These are phyloP conservation scores for Conticribra guillardii DNA, from an alignment of 108 stramenopile species.

Conservation along the genomic window DNA sequence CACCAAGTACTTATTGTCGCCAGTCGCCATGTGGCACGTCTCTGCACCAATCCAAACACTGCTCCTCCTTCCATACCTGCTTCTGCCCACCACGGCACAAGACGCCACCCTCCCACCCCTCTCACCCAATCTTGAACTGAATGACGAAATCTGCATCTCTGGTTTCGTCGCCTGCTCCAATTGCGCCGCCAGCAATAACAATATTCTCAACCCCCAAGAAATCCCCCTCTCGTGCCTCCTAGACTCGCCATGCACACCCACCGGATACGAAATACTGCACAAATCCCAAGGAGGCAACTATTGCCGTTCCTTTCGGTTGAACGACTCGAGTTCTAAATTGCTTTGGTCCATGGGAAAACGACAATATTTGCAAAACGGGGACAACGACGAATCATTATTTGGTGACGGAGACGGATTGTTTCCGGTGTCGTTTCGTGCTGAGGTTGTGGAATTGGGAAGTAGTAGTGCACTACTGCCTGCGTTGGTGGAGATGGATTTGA, in stretches of 20 bases:
- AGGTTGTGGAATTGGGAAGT: not conserved
- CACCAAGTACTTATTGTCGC: too few relatives aligned
- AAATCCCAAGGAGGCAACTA: not conserved
- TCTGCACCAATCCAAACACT: too few relatives aligned
- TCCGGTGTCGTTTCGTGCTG: not conserved
- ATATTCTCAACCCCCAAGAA: not conserved
- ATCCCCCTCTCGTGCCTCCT: slow-evolving; percentile 1
- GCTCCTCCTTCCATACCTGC: too few relatives aligned
- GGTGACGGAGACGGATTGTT: not conserved
- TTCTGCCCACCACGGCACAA: too few relatives aligned
- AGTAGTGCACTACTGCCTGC: not conserved
- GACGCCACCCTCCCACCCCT: too few relatives aligned
- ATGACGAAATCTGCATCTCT: slow-evolving; percentile 13
- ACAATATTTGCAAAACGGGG: not conserved
- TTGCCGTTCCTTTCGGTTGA: not conserved
- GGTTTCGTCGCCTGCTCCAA: slow-evolving; percentile 12
- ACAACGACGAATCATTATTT: not conserved
- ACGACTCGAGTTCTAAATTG: not conserved
- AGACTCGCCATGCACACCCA: not conserved
- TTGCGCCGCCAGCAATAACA: slow-evolving; percentile 1
- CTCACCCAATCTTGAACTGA: slow-evolving; percentile 4
- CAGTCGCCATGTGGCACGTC: too few relatives aligned
- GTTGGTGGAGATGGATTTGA: not conserved
- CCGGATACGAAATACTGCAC: not conserved
- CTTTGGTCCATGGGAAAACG: not conserved